These are phyloP conservation scores for Polysphondylium violaceum DNA, from an alignment of 78 protist genomes.

Conservation along the genomic window DNA sequence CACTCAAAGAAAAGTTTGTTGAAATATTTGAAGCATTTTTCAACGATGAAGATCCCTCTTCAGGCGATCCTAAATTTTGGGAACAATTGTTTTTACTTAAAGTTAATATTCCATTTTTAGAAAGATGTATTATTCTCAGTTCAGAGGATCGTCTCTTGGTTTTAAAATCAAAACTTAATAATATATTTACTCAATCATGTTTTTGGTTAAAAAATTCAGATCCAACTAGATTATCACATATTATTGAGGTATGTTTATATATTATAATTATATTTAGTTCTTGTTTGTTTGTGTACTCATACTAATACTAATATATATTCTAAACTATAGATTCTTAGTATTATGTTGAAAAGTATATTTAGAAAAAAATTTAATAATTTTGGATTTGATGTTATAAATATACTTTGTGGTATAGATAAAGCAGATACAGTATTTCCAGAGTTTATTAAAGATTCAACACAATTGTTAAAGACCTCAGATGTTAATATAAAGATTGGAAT, in stretches of 20 bases:
- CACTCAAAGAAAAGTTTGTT: slow-evolving; percentile 70
- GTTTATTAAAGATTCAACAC: slow-evolving; percentile 29
- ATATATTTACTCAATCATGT: slow-evolving; percentile 69
- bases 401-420: slow-evolving; percentile 65
- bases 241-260: slow-evolving; percentile 10
- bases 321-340: slow-evolving; percentile 41
- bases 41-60: slow-evolving; percentile 74
- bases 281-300: not conserved
- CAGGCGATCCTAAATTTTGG: slow-evolving; percentile 61
- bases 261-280: not conserved
- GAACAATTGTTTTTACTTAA: slow-evolving; percentile 68
- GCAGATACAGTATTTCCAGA: slow-evolving; percentile 56
- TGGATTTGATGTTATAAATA: slow-evolving; percentile 75
- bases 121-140: slow-evolving; percentile 65
- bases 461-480: not conserved
- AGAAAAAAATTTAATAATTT: slow-evolving; percentile 78
- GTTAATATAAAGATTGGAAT: slow-evolving; percentile 15
- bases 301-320: not conserved
- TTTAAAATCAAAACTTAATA: slow-evolving; percentile 53
- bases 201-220: slow-evolving; percentile 36
- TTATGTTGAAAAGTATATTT: slow-evolving; percentile 66
- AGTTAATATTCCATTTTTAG: slow-evolving; percentile 67
- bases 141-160: slow-evolving; percentile 69
- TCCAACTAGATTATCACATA: slow-evolving; percentile 9
- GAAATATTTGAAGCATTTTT: slow-evolving; percentile 70